phyloP scores from a whole-genome alignment of 108 stramenopile genomes.

The Cyclotella kingstonii region DNA sequence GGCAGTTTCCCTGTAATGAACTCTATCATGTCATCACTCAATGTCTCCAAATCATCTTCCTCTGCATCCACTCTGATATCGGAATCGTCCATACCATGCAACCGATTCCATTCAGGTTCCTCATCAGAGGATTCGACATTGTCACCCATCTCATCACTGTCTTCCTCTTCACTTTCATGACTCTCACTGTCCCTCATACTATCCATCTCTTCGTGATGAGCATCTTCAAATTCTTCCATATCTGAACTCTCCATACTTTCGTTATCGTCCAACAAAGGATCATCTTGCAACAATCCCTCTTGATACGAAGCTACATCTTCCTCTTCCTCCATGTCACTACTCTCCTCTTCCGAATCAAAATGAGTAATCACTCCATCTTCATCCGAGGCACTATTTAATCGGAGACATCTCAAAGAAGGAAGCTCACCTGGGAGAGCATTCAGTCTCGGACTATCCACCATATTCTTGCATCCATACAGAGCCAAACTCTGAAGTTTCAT shows the following conservation, averaged over 20 bases:
- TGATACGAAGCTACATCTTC: constrained; percentile 11
- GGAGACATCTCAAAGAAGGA: constrained; percentile 71
- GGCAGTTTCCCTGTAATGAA: too few species aligned
- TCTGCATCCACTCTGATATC: too few species aligned
- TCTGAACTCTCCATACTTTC: constrained; percentile 18
- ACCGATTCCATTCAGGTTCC: too few species aligned
- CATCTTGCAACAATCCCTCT: constrained; percentile 8
- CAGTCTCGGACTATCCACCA: constrained; percentile 48
- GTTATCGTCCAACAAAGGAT: constrained; percentile 6
- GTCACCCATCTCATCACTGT: not conserved
- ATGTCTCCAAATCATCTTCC: too few species aligned
- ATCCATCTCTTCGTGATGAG: constrained; percentile 17
- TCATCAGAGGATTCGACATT: not conserved
- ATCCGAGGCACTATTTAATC: constrained; percentile 54
- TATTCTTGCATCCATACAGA: constrained; percentile 70
- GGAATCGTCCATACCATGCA: too few species aligned
- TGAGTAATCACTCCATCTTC: constrained; percentile 61
- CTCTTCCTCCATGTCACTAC: constrained; percentile 15
- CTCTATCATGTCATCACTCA: too few species aligned
- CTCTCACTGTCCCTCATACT: not conserved
- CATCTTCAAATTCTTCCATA: constrained; percentile 18
- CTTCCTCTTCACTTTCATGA: constrained; percentile 6
- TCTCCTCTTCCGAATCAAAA: constrained; percentile 11
- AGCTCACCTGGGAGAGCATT: constrained; percentile 59
- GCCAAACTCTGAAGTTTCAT: constrained; percentile 65